Percentiles rank a stretch among this genome's conserved stretches.
phyloP scores from a whole-genome alignment of 306 rosid genomes.

The Parietaria judaica region DNA sequence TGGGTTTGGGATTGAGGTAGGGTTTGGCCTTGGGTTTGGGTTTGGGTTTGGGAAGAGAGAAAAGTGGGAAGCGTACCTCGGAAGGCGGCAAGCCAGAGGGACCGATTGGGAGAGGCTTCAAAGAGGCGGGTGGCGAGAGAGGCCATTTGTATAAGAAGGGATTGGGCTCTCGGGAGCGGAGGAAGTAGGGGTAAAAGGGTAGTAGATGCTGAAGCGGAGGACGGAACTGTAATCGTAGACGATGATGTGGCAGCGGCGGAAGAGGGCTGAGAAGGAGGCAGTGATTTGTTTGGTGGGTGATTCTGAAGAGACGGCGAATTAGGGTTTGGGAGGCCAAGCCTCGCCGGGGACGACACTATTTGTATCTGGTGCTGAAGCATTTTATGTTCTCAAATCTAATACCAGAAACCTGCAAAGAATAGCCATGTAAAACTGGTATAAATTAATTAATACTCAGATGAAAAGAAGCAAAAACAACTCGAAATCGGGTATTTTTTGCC shows the following conservation, averaged over 20 bases:
- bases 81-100: constrained; percentile 64
- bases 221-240: constrained; percentile 19
- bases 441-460: too few relatives aligned
- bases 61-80: constrained; percentile 77
- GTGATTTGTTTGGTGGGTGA: constrained; percentile 61
- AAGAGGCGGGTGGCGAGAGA: constrained; percentile 63
- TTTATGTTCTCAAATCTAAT: not conserved
- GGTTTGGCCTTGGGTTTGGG: constrained; percentile 30
- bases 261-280: constrained; percentile 42
- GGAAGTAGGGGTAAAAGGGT: constrained; percentile 76
- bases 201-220: constrained; percentile 32
- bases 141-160: constrained; percentile 83
- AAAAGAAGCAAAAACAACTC: too few relatives aligned
- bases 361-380: constrained; percentile 79
- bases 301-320: constrained; percentile 67
- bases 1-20: constrained; percentile 29
- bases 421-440: too few relatives aligned
- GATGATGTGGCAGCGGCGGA: not conserved
- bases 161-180: constrained; percentile 81
- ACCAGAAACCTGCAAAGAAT: too few relatives aligned
- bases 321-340: constrained; percentile 75
- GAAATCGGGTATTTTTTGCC: too few relatives aligned
- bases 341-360: constrained; percentile 77
- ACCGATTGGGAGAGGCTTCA: constrained; percentile 62
- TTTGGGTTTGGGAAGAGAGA: constrained; percentile 44